Base-by-base conservation (phyloP, 768 basidiomycete genomes). In the Naematelia aurantialba region DNA sequence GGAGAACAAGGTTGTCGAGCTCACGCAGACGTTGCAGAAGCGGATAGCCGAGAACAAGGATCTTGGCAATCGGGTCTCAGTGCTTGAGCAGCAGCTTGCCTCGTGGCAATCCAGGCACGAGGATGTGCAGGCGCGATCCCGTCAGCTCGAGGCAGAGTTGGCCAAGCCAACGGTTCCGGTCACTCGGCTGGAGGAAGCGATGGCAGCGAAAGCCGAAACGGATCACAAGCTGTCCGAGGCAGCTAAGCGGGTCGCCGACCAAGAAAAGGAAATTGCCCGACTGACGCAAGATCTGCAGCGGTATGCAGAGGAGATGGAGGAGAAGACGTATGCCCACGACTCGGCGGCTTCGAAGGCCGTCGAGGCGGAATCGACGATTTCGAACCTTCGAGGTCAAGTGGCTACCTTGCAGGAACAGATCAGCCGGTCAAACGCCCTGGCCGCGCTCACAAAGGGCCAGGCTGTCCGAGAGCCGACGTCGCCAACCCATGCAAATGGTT, bases 1-100 rank as follows among this genome's bases (percentile, higher is more conserved):
- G 56, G 96, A 99, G 80, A 99, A 98, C 82, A 99, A 98, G 80
- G 96, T 99, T 45, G 91, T 99, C 59, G 94, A 98, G 75, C 87
- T 99, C 62, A 98, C 96, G 0, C 96, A 99, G 75, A 85, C 80
- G 14, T 83, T 99, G 12, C 96, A 97, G 78, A 87, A 83, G 71
- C 86, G 94, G 48, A 92, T 87, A 1, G 84, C 85, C 59, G 94
- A 99, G 80, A 91, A 89, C 81, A 93, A 89, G 78, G 87, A 86
- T 55, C 80, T 98, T 45, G 86, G 88, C 64, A 80, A 78, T n/a
- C 85, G 86, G 68, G 81, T 98, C 47, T 76, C 80, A 21, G 85
- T 87, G 42, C 81, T 97, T 29, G 91, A 97, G 79, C 84, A 86
- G 63, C 90, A 93, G 74, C 81, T 98, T 39, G 84, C 86, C 62